These are phyloP conservation scores for Aspergillus unguis DNA, from an alignment of 2,329 filamentous ascomycete genomes.

Conservation along the genomic window DNA sequence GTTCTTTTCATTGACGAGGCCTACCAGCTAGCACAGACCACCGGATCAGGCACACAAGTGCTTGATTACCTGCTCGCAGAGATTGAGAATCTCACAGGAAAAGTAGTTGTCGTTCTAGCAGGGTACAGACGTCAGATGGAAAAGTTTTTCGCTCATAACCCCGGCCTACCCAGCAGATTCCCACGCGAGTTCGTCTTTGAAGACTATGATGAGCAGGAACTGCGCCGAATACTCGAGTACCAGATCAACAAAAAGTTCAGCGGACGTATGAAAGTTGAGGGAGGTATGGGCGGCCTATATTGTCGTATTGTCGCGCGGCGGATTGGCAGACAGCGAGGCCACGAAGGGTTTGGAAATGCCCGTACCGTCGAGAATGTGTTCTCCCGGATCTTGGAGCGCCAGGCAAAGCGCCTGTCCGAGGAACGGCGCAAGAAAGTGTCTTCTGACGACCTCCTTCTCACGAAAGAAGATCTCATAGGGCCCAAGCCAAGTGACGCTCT, in stretches of 20 bases:
- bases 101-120: constrained; percentile 68
- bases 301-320: constrained; percentile 61
- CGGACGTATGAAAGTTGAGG: constrained; percentile 58
- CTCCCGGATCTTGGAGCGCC: constrained; percentile 53
- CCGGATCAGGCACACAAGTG: constrained; percentile 56
- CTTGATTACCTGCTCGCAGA: constrained; percentile 70
- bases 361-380: constrained; percentile 64
- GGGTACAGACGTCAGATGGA: constrained; percentile 76
- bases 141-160: constrained; percentile 70
- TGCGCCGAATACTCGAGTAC: constrained; percentile 58
- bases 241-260: constrained; percentile 55
- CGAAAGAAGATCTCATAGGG: constrained; percentile 67
- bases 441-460: constrained; percentile 57
- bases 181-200: constrained; percentile 63
- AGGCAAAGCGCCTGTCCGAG: constrained; percentile 54
- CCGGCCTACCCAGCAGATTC: constrained; percentile 66
- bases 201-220: constrained; percentile 65
- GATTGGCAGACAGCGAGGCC: constrained; percentile 60
- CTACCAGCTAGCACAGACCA: constrained; percentile 66
- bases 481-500: constrained; percentile 60
- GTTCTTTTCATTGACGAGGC: constrained; percentile 76
- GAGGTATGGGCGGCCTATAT: constrained; percentile 58
- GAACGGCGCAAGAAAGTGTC: constrained; percentile 43
- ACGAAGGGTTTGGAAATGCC: constrained; percentile 70
- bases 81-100: constrained; percentile 67